Conservation (phyloP, 257 asterid species). For the Cinchona pubescens region DNA sequence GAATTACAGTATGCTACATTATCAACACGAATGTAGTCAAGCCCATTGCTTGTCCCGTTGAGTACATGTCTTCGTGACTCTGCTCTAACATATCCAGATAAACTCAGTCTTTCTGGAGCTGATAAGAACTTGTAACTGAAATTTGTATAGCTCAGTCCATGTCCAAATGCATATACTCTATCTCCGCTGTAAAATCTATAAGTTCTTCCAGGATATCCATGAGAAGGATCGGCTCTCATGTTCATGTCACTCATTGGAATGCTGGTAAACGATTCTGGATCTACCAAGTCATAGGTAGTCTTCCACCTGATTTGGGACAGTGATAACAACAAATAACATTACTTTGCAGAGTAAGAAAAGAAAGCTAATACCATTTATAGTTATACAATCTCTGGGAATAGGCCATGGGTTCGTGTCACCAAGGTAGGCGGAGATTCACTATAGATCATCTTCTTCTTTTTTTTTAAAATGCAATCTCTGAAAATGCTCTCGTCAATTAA, state of each 20-base stretch:
- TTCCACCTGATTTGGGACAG: constrained; percentile 53
- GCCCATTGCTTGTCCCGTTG: constrained; percentile 19
- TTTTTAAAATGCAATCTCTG: neutral
- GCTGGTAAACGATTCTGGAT: constrained; percentile 73
- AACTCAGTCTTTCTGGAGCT: constrained; percentile 55
- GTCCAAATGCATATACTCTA: constrained; percentile 58
- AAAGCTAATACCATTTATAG: too few species aligned
- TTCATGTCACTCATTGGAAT: constrained; percentile 84
- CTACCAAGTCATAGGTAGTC: constrained; percentile 87
- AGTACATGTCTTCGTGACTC: constrained; percentile 33
- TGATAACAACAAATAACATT: neutral
- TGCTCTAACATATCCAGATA: constrained; percentile 30
- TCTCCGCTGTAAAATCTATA: constrained; percentile 83
- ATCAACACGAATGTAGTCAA: constrained; percentile 43
- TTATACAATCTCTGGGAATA: too few species aligned
- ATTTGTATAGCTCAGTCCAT: constrained; percentile 77
- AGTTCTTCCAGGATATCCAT: constrained; percentile 87
- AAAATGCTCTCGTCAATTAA: neutral
- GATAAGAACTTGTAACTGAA: constrained; percentile 49
- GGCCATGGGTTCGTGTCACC: neutral
- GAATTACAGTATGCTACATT: constrained; percentile 49
- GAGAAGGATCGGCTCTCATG: constrained; percentile 82
- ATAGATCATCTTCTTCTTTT: too few species aligned
- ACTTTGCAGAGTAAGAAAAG: too few species aligned
- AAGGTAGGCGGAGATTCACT: too few species aligned